phyloP scores from a whole-genome alignment of 2,329 filamentous ascomycete genomes.

The Aschersonia sp. region DNA sequence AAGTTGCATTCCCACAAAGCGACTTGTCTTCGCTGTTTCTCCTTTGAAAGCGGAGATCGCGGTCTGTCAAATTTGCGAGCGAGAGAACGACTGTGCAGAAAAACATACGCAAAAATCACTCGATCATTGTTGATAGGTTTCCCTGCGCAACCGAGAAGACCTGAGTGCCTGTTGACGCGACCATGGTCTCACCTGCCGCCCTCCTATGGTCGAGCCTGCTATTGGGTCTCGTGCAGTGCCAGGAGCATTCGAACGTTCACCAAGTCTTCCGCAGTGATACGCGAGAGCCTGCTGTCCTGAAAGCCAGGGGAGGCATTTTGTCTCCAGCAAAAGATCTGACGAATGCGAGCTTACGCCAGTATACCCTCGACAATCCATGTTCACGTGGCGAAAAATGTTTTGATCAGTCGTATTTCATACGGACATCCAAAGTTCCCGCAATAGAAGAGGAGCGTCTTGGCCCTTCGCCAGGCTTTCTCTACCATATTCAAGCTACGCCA shows the following conservation, averaged over 20 bases:
- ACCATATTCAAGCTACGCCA: neutral
- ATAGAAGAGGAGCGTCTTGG: neutral
- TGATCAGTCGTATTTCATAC: neutral
- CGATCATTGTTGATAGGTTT: too few relatives aligned
- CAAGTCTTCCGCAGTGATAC: neutral
- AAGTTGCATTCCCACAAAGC: too few relatives aligned
- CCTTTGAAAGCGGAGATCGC: too few relatives aligned
- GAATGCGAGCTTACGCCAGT: neutral
- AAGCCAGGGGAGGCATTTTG: neutral
- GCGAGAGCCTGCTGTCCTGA: neutral
- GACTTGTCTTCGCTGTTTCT: too few relatives aligned
- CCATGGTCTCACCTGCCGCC: too few relatives aligned
- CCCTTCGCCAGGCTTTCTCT: neutral
- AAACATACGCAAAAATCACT: too few relatives aligned
- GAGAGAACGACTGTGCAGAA: too few relatives aligned
- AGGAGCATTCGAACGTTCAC: neutral
- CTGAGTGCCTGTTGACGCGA: too few relatives aligned
- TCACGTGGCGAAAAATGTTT: neutral
- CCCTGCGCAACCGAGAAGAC: too few relatives aligned
- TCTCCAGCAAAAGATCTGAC: neutral
- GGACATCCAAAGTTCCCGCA: neutral
- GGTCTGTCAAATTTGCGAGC: too few relatives aligned
- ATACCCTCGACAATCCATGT: neutral
- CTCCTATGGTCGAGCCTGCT: too few relatives aligned
- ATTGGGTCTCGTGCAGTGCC: too few relatives aligned